Conservation (phyloP, 371 early-diverging fungal species). For the Aphelidium insulamus region DNA sequence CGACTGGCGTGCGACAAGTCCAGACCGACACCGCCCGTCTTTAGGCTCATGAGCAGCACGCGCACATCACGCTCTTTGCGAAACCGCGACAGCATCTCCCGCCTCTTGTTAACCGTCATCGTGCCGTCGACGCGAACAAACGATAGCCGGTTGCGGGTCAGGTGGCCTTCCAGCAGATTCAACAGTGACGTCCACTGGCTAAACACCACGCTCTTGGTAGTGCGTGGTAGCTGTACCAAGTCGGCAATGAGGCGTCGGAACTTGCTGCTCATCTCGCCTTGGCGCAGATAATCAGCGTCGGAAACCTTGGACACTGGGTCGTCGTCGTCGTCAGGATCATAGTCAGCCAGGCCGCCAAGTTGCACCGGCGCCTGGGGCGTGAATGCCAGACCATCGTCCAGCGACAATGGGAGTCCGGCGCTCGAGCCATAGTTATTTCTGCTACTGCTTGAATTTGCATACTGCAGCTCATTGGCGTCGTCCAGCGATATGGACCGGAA, state of each 20-base stretch:
- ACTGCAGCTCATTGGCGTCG: too few relatives aligned
- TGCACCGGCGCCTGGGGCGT: too few relatives aligned
- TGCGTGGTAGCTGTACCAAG: neutral
- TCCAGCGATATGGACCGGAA: too few relatives aligned
- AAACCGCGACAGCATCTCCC: slow-evolving; percentile 28
- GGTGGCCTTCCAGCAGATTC: slow-evolving; percentile 32
- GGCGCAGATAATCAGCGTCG: too few relatives aligned
- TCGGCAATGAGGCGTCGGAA: neutral
- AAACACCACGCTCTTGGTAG: slow-evolving; percentile 41
- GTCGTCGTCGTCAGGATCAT: too few relatives aligned
- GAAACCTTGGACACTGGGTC: too few relatives aligned
- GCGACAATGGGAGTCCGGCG: too few relatives aligned
- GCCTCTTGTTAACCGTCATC: slow-evolving; percentile 29
- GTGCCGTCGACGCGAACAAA: slow-evolving; percentile 46
- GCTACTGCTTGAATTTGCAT: too few relatives aligned
- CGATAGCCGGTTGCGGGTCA: slow-evolving; percentile 20
- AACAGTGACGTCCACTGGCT: slow-evolving; percentile 63
- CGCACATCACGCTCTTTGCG: slow-evolving; percentile 16
- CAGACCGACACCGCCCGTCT: slow-evolving; percentile 72
- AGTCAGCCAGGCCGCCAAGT: too few relatives aligned
- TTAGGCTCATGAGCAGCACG: slow-evolving; percentile 57
- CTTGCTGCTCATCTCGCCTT: too few relatives aligned
- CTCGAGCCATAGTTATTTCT: too few relatives aligned
- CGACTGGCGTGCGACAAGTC: slow-evolving; percentile 59
- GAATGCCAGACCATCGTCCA: too few relatives aligned